Evolutionary conservation across 768 basidiomycete species (phyloP).

Genomic region (Guyanaporus albipodus): DNA sequence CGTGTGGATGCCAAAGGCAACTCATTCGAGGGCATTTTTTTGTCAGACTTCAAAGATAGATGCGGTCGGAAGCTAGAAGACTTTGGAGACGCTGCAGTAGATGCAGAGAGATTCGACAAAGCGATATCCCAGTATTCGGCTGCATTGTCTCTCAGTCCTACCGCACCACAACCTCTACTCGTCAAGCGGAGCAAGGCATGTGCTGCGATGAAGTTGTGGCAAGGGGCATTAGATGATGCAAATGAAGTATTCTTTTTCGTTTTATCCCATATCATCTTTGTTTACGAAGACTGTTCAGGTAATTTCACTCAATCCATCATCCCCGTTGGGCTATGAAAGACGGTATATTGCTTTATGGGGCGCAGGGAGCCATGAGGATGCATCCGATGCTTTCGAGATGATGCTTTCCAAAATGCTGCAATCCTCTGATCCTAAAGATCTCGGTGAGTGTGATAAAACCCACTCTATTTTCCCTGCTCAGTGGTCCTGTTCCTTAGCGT

Average conservation of each 20-base stretch:
- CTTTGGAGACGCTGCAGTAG: neutral
- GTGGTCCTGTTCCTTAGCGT: neutral
- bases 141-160: neutral
- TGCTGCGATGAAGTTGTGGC: neutral
- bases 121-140: neutral
- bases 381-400: neutral
- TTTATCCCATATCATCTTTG: neutral
- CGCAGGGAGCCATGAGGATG: neutral
- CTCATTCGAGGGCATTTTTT: neutral
- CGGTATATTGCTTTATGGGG: neutral
- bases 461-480: no score
- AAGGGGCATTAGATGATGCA: neutral
- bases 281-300: neutral
- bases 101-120: neutral
- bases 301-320: neutral
- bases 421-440: neutral
- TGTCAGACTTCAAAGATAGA: neutral
- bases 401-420: neutral
- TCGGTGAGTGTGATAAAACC: neutral
- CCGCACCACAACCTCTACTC: neutral
- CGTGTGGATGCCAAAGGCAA: neutral
- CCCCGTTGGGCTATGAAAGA: neutral
- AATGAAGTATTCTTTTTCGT: neutral
- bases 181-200: neutral
- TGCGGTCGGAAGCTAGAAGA: neutral